Evolutionary conservation across 108 stramenopile genomes (phyloP).

Genomic region (Conticribra weissflogii): DNA sequence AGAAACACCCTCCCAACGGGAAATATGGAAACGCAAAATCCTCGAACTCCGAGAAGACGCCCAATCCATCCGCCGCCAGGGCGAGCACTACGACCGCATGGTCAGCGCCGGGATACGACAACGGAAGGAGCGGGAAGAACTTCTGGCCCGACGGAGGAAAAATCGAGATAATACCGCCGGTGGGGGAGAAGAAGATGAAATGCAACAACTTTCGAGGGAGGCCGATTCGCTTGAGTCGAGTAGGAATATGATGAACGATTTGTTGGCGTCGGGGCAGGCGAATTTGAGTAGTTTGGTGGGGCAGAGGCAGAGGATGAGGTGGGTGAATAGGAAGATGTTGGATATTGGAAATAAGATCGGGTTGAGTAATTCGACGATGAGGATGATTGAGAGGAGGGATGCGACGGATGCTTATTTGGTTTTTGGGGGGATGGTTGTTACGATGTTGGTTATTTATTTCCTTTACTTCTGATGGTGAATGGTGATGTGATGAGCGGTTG

Average conservation of each 20-base stretch:
- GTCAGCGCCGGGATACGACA: conserved; percentile 70
- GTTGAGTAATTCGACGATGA: conserved; percentile 80
- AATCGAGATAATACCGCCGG: conserved; percentile 31
- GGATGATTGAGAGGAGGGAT: conserved; percentile 86
- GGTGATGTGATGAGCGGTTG: conserved; percentile 4
- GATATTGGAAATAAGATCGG: conserved; percentile 80
- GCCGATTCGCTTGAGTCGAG: conserved; percentile 63
- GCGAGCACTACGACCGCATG: conserved; percentile 75
- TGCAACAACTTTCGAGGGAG: conserved; percentile 77
- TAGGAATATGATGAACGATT: conserved; percentile 72
- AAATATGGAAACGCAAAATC: conserved; percentile 87
- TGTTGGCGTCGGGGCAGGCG: conserved; percentile 70
- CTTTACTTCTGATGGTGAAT: conserved; percentile 57
- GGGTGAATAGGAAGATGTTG: conserved; percentile 65
- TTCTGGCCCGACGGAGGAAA: conserved; percentile 60
- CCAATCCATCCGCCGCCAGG: conserved; percentile 61
- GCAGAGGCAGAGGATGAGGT: conserved; percentile 70
- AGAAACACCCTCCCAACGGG: conserved; percentile 83
- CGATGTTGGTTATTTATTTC: conserved; percentile 79
- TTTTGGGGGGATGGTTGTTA: conserved; percentile 78
- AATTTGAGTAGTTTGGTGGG: conserved; percentile 59
- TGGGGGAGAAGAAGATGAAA: conserved; percentile 47
- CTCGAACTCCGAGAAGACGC: conserved; percentile 76
- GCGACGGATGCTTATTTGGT: conserved; percentile 89
- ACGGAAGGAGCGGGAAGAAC: conserved; percentile 77